Base-by-base conservation (phyloP, 306 rosid species). In the Bauhinia variegata region DNA sequence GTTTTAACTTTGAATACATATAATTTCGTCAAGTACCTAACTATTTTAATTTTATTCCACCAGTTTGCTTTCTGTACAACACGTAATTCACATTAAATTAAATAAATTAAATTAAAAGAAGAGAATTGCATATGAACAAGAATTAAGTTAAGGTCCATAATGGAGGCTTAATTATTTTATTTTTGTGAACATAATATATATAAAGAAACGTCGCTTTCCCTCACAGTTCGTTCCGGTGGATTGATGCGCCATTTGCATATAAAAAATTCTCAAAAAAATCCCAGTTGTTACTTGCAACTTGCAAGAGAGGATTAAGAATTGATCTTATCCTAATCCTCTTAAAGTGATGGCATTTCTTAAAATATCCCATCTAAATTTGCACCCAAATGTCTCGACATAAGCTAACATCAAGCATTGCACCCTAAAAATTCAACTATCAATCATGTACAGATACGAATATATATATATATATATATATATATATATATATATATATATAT, bases 191-290 rank as follows among this genome's bases (percentile, higher is more conserved):
- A 48, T 31, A 56, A 32, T n/a, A 42, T 55, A 32, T 37, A 19
- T 18, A 1, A 39, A 39, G 15, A 48, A 37, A 44, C 11, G 69
- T 67, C 61, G 43, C 61, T 75, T 71, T 75, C 75, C 12, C 54
- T 59, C 41, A 7, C 64, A 19, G 60, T 65, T 60, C 37, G 60
- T 42, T 67, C 32, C 67, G 60, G 67, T 60, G 64, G 34, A 47
- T 70, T 11, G 34, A 6, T 47, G 70, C 38, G 76, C 74, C 53
- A 60, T 54, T 33, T 66, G 11, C 62, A 32, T 14, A 43, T 62
- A 6, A 34, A 56, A 34, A 54, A 44, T 0, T 10, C 5, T 7
- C 7, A 42, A 34, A 43, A 43, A 18, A 34, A 51, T 32, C 60
- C 78, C 73, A 75, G 66, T 67, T 54, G 46, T 54, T 4, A 17